Base-by-base conservation (phyloP, 2,329 filamentous ascomycete species). In the Blastomyces gilchristii region DNA sequence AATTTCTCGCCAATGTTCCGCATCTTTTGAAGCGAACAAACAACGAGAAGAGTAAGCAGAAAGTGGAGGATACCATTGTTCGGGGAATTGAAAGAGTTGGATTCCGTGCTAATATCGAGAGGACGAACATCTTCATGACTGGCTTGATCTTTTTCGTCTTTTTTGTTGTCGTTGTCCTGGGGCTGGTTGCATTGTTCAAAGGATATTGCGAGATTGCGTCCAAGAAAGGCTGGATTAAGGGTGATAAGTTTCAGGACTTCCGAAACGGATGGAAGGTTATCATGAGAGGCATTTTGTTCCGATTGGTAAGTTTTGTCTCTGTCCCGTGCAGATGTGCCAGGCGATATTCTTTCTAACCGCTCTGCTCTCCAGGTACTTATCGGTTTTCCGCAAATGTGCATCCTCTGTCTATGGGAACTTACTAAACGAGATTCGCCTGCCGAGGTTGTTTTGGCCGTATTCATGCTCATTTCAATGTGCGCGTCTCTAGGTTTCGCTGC, bases 351-450 rank as follows among this genome's bases (percentile, higher is more conserved):
- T 60, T 41, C 62, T 64, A 59, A 66, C 62, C 54, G n/a, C 60
- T 63, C 50, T 25, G 16, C n/a, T 58, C 43, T 16, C 63, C 18
- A 77, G 74, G 86, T 92, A 52, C 82, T 97, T 49, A 94, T 97
- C 70, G 91, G 91, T 66, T 96, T 91, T 78, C 91, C 93, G 25
- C 90, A 95, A 73, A 91, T 97, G 83, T 85, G 87, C 58, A 89
- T 96, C 62, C 84, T 97, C 62, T 95, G 90, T 75, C 82, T 97
- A 68, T 97, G 93, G 93, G 91, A 97, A 75, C 87, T 97, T 65
- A 96, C 91, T 4, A 82, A 87, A 70, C 83, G 84, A 66, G 92
- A 97, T 76, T 97, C 93, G 1, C 81, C 88, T 7, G 93, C 91
- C 37, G 87, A 94, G 73, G 84, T 97, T 58, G 88, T 96, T 49